A percentile compares a stretch with the other conserved stretches of the same genome.
Evolutionary conservation across 805 yeast species (phyloP).

Genomic region (Lipomyces oligophaga): DNA sequence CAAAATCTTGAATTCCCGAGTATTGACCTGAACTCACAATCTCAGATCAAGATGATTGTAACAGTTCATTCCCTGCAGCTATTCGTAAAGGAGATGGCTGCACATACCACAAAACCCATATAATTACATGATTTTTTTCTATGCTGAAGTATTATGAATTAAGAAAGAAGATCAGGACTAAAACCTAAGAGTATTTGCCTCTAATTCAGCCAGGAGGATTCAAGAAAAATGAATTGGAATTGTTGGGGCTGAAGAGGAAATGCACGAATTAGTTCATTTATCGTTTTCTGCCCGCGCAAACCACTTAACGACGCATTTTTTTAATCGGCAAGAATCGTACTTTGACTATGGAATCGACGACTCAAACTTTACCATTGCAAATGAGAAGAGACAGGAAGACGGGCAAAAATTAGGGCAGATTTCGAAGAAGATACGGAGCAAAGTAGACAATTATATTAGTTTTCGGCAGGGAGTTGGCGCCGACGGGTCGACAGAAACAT

Average conservation of each 20-base stretch:
- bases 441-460: slow-evolving; percentile 47
- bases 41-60: neutral
- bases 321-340: slow-evolving; percentile 71
- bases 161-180: neutral
- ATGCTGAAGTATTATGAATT: too few species aligned
- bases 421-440: slow-evolving; percentile 27
- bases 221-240: neutral
- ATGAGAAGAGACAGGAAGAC: slow-evolving; percentile 1
- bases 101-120: too few species aligned
- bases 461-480: slow-evolving; percentile 42
- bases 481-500: slow-evolving; percentile 48
- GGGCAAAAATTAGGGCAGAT: neutral
- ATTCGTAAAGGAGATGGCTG: too few species aligned
- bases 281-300: slow-evolving; percentile 71
- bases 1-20: neutral
- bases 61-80: too few species aligned
- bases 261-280: slow-evolving; percentile 72
- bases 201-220: neutral
- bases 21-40: neutral
- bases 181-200: neutral
- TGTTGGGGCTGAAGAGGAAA: slow-evolving; percentile 30
- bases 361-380: slow-evolving; percentile 16
- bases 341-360: slow-evolving; percentile 47
- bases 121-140: too few species aligned
- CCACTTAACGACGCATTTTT: slow-evolving; percentile 74